Base-by-base conservation (phyloP, 2,329 filamentous ascomycete genomes). In the Pyricularia grisea region DNA sequence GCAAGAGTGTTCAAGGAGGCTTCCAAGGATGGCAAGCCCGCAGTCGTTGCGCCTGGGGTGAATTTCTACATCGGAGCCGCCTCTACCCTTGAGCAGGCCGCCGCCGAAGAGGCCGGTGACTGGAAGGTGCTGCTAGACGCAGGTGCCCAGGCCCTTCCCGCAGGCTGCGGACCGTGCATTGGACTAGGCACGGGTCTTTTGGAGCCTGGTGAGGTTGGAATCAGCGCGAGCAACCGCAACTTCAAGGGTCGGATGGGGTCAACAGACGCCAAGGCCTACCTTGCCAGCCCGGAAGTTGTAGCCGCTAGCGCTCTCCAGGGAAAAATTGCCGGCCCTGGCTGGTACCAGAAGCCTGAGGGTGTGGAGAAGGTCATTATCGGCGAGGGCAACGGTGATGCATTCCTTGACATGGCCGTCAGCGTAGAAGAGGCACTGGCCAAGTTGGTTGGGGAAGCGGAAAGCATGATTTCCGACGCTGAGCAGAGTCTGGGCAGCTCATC, bases 201-300 rank as follows among this genome's bases (percentile, higher is more conserved):
- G 1, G 89, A 96, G 76, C 85, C 87, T 11, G 91, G 91, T 20
- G 92, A 97, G 80, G 88, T 93, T 11, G 93, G 93, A 27, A 94
- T 97, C 73, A 89, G 85, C 71, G 92, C 93, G 0, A 89, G 85
- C 67, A 97, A 97, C 81, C 85, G 94, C 12, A 97, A 97, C 78
- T 97, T 94, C 83, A 93, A 94, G 79, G 94, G 93, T 0, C 88
- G 94, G 2, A 96, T 97, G 92, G 94, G 94, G 3, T 90, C 86
- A 17, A 88, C 86, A 2, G 87, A 92, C 5, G 92, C 93, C 0
- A 89, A 93, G 75, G 92, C 93, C 0, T 97, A 97, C 77, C 88
- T 97, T 0, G 91, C 90, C 6, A 94, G 91, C 72, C 94, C 95
- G 0, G 94, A 97, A 75, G 90, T 97, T 2, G 94, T 98, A 0